A percentile compares a stretch with the other conserved stretches of the same genome.
Conservation (phyloP, 2,329 filamentous ascomycete genomes). For the Dryadomyces sulphureus region DNA sequence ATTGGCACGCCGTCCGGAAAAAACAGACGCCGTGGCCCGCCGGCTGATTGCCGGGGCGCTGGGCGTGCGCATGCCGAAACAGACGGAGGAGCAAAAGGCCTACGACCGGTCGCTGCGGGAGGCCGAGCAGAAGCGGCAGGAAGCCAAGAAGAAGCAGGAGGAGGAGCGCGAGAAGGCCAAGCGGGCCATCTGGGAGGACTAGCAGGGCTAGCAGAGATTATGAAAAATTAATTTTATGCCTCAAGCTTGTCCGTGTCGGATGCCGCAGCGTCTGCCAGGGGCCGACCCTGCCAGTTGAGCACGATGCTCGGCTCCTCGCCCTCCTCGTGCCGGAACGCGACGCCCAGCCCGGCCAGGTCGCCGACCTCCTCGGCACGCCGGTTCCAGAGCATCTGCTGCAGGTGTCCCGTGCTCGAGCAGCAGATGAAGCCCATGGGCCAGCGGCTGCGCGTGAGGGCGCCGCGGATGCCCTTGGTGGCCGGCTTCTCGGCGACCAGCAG, state of each 20-base stretch:
- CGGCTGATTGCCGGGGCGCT: slow-evolving; percentile 81
- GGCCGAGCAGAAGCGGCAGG: slow-evolving; percentile 65
- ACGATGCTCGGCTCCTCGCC: slow-evolving; percentile 26
- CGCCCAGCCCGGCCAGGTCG: slow-evolving; percentile 45
- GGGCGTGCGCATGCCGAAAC: slow-evolving; percentile 64
- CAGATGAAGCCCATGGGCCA: slow-evolving; percentile 61
- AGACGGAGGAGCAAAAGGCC: slow-evolving; percentile 76
- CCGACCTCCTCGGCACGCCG: slow-evolving; percentile 44
- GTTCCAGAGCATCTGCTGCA: slow-evolving; percentile 65
- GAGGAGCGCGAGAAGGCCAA: slow-evolving; percentile 62
- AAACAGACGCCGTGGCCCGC: slow-evolving; percentile 81
- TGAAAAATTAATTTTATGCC: neutral
- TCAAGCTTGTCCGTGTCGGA: neutral
- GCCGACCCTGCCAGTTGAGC: slow-evolving; percentile 35
- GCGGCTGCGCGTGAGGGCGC: slow-evolving; percentile 50
- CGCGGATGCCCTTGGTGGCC: slow-evolving; percentile 65
- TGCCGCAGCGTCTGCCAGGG: slow-evolving; percentile 11
- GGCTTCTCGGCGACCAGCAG: slow-evolving; percentile 53
- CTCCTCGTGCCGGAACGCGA: slow-evolving; percentile 17
- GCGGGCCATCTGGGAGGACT: slow-evolving; percentile 75
- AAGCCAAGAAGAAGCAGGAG: slow-evolving; percentile 45
- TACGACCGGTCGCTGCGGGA: slow-evolving; percentile 74
- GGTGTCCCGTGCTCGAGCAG: slow-evolving; percentile 38
- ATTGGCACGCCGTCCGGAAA: slow-evolving; percentile 50
- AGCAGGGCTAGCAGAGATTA: neutral